These are phyloP conservation scores for Metarhizium album DNA, from an alignment of 2,329 filamentous ascomycete genomes.

Conservation along the genomic window DNA sequence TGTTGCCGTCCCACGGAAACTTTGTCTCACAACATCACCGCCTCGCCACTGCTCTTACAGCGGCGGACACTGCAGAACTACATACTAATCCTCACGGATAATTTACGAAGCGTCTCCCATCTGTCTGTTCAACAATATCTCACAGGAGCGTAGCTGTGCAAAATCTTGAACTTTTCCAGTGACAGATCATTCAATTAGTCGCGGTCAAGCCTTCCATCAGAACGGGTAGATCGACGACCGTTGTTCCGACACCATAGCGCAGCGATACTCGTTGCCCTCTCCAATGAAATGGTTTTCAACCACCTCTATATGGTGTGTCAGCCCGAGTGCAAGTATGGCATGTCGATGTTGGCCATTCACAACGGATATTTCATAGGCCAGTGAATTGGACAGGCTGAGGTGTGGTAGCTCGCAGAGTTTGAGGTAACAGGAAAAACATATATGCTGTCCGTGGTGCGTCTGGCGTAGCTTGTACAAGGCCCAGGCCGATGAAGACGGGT, in stretches of 20 bases:
- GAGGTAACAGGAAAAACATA: background rate
- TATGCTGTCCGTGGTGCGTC: background rate
- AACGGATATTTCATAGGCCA: background rate
- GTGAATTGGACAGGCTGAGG: background rate
- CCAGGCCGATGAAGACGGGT: background rate
- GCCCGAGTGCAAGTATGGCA: background rate
- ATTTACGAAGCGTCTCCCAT: conserved; percentile 20
- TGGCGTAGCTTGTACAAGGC: background rate
- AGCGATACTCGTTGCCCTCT: background rate
- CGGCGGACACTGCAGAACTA: conserved; percentile 16
- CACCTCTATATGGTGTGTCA: background rate
- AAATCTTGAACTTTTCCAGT: background rate
- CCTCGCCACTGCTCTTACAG: conserved; percentile 2
- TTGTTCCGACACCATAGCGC: background rate
- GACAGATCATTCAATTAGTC: background rate
- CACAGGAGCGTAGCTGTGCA: background rate
- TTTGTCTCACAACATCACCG: background rate
- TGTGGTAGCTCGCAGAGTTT: background rate
- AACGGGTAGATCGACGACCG: background rate
- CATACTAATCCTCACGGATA: conserved; percentile 26
- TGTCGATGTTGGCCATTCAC: background rate
- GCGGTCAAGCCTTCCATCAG: background rate
- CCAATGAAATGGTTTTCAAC: background rate
- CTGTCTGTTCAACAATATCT: background rate
- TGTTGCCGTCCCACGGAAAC: background rate